A percentile compares a stretch with the other conserved stretches of the same genome.
Conservation (phyloP, 2,329 filamentous ascomycete species). For the Clathrospora elynae region DNA sequence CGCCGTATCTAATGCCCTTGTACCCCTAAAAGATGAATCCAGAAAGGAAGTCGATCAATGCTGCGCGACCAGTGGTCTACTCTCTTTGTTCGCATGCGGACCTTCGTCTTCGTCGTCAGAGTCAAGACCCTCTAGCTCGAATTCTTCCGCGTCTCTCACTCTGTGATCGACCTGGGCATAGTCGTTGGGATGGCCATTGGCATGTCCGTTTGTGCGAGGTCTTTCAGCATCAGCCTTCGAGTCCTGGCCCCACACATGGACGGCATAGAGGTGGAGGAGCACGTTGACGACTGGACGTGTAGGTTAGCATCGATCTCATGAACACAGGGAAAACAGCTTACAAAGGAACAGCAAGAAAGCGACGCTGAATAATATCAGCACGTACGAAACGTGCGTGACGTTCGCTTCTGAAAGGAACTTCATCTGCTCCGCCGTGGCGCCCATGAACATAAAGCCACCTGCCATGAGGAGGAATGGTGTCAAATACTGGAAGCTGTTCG, state of each 20-base stretch:
- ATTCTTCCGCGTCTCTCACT: conserved; percentile 83
- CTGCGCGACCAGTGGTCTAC: conserved; percentile 20
- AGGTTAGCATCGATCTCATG: conserved; percentile 11
- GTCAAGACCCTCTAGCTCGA: conserved; percentile 88
- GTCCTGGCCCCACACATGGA: conserved; percentile 57
- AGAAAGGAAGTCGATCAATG: conserved; percentile 20
- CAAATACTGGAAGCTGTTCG: conserved; percentile 74
- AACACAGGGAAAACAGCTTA: conserved; percentile 47
- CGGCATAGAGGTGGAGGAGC: conserved; percentile 82
- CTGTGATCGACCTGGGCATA: conserved; percentile 61
- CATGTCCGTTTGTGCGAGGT: conserved; percentile 34
- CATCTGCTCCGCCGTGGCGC: conserved; percentile 97
- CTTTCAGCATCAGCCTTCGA: conserved; percentile 46
- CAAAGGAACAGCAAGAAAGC: conserved; percentile 90
- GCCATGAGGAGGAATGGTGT: conserved; percentile 81
- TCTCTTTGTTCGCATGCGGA: conserved; percentile 31
- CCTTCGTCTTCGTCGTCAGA: conserved; percentile 77
- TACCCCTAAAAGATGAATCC: too few relatives aligned
- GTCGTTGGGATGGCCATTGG: conserved; percentile 34
- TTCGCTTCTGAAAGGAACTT: conserved; percentile 70
- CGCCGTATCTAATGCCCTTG: too few relatives aligned
- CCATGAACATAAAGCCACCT: conserved; percentile 96
- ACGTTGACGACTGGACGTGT: conserved; percentile 85
- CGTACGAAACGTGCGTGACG: conserved; percentile 88
- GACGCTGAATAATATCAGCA: conserved; percentile 88